These are phyloP conservation scores for Neltuma alba DNA, from an alignment of 306 rosid species.

Conservation along the genomic window DNA sequence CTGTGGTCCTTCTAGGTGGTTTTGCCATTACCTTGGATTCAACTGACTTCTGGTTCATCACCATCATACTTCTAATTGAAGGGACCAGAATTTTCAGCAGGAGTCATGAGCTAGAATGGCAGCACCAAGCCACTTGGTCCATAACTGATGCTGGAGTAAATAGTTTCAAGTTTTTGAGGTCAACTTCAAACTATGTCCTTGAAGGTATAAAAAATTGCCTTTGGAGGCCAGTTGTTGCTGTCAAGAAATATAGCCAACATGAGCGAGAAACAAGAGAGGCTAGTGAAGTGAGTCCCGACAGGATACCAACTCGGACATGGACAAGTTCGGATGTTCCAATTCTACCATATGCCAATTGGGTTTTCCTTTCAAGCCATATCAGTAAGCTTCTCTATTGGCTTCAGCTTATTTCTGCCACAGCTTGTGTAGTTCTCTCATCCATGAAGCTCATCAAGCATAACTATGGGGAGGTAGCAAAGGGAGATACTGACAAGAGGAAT, in stretches of 20 bases:
- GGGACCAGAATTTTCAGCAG: conserved; percentile 93
- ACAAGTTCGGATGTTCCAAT: conserved; percentile 79
- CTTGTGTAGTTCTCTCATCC: conserved; percentile 76
- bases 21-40: conserved; percentile 76
- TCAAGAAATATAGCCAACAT: conserved; percentile 34
- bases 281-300: conserved; percentile 28
- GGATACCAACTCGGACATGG: conserved; percentile 66
- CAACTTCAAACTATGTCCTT: conserved; percentile 51
- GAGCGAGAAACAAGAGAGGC: conserved; percentile 42
- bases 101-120: conserved; percentile 98
- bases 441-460: conserved; percentile 66
- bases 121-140: conserved; percentile 95
- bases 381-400: conserved; percentile 94
- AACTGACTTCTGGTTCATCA: conserved; percentile 87
- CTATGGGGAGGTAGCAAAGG: conserved; percentile 83
- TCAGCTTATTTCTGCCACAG: conserved; percentile 84
- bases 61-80: conserved; percentile 78
- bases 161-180: conserved; percentile 58
- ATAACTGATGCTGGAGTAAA: conserved; percentile 63
- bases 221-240: conserved; percentile 49
- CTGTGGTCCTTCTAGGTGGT: conserved; percentile 92
- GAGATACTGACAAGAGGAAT: conserved; percentile 83
- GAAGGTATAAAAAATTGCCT: conserved; percentile 42
- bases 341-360: conserved; percentile 71
- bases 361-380: conserved; percentile 68